These are phyloP conservation scores for Dacryopinax primogenitus DNA, from an alignment of 768 basidiomycete species.

Conservation along the genomic window DNA sequence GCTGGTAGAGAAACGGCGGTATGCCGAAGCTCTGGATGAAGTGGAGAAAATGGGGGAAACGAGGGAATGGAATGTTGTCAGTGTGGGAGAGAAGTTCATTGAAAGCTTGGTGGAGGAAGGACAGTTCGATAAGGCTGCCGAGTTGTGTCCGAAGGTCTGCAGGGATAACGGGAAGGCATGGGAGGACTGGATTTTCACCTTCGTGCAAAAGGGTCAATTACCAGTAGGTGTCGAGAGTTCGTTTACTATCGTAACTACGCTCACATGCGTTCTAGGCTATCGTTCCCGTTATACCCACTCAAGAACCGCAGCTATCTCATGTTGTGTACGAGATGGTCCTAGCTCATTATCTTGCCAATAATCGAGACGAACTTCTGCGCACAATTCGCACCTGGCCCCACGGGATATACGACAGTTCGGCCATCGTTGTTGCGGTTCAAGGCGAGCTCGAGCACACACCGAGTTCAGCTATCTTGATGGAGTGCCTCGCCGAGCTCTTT, in stretches of 20 bases:
- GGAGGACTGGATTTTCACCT: conserved; percentile 92
- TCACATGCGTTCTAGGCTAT: conserved; percentile 43
- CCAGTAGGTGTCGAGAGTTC: conserved; percentile 39
- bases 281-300: conserved; percentile 79
- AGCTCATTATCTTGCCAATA: conserved; percentile 67
- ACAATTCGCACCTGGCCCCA: conserved; percentile 83
- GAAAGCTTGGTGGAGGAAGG: conserved; percentile 74
- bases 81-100: conserved; percentile 76
- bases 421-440: conserved; percentile 80
- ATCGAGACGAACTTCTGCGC: conserved; percentile 61
- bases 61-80: conserved; percentile 26
- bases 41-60: conserved; percentile 49
- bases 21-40: conserved; percentile 77
- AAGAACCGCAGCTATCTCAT: conserved; percentile 63
- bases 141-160: conserved; percentile 73
- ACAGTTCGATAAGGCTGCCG: conserved; percentile 66
- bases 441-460: conserved; percentile 58
- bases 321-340: conserved; percentile 93
- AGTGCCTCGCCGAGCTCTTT: conserved; percentile 88
- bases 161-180: conserved; percentile 67
- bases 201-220: conserved; percentile 66
- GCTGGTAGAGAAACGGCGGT: conserved; percentile 74
- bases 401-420: conserved; percentile 75
- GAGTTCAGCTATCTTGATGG: conserved; percentile 61
- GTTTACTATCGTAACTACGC: not conserved